Percentiles rank a stretch among this genome's conserved stretches.
These are phyloP conservation scores for Albatrellus ellisii DNA, from an alignment of 768 basidiomycete genomes.

Conservation along the genomic window DNA sequence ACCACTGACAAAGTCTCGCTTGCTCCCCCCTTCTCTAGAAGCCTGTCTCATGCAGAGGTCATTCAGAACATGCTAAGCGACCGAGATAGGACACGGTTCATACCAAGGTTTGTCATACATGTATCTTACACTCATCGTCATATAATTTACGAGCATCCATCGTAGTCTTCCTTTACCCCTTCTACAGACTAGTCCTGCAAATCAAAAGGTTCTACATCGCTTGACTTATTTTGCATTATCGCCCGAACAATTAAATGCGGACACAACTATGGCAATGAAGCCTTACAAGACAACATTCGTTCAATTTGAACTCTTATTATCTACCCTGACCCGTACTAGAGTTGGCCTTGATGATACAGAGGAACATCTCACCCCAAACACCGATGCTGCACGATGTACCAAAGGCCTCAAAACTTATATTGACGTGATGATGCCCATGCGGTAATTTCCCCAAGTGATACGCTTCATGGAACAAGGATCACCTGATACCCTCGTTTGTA, in stretches of 20 bases:
- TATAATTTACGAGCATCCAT: constrained; percentile 26
- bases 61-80: constrained; percentile 31
- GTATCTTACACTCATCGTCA: constrained; percentile 15
- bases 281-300: constrained; percentile 3
- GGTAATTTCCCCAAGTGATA: too few species aligned
- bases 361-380: neutral
- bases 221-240: constrained; percentile 7
- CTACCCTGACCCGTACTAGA: neutral
- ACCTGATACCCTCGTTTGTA: neutral
- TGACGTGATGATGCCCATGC: too few species aligned
- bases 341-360: neutral
- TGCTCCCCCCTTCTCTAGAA: constrained; percentile 9
- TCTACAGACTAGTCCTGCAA: constrained; percentile 1
- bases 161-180: constrained; percentile 10
- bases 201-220: constrained; percentile 10
- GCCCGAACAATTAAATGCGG: neutral
- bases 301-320: constrained; percentile 5
- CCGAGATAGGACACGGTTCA: neutral
- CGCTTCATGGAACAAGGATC: neutral
- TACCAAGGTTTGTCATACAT: neutral
- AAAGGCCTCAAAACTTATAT: too few species aligned
- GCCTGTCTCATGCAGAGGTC: constrained; percentile 25
- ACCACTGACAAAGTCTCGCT: neutral
- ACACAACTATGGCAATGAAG: too few species aligned
- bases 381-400: too few species aligned